Evolutionary conservation across 2,329 filamentous ascomycete species (phyloP).

Genomic region (Paecilomyces variotii): DNA sequence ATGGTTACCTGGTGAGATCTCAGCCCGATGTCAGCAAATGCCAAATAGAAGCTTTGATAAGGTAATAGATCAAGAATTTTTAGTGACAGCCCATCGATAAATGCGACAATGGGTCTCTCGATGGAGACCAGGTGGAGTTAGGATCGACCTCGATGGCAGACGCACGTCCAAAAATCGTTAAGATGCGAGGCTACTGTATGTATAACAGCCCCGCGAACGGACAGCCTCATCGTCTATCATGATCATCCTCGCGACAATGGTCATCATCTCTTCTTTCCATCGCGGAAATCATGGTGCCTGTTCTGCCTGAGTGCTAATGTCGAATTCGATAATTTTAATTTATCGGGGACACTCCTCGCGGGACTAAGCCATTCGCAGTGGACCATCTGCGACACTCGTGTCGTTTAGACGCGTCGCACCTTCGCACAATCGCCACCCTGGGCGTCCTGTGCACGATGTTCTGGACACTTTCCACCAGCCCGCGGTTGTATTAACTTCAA

Average conservation of each 20-base stretch:
- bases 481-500: not conserved
- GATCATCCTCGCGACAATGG: not conserved
- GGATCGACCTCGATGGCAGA: not conserved
- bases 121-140: not conserved
- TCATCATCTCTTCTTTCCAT: not conserved
- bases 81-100: not conserved
- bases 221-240: not conserved
- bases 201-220: not conserved
- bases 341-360: not conserved
- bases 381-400: not conserved
- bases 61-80: not conserved
- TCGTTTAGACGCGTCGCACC: not conserved
- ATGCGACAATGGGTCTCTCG: not conserved
- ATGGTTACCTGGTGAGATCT: not conserved
- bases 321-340: not conserved
- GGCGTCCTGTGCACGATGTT: not conserved
- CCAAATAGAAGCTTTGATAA: not conserved
- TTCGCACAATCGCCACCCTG: not conserved
- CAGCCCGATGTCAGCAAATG: not conserved
- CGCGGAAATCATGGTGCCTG: not conserved
- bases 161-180: not conserved
- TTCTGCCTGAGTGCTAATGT: not conserved
- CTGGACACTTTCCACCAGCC: not conserved
- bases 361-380: not conserved
- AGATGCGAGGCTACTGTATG: not conserved